Percentiles rank a stretch among this genome's conserved stretches.
phyloP scores from a whole-genome alignment of 345 rosid species.

The rapeseed (Brassica napus) region Da-Ae NC_063444.1:2826501-2827000 shows the following conservation, averaged over 20 bases:
- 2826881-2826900: slow-evolving; percentile 77
- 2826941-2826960: slow-evolving; percentile 50
- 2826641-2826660: slow-evolving; percentile 36
- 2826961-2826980: slow-evolving; percentile 58
- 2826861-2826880: slow-evolving; percentile 90
- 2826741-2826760: slow-evolving; percentile 54
- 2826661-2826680: slow-evolving; percentile 36
- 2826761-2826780: slow-evolving; percentile 62
- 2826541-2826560: slow-evolving; percentile 59
- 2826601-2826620: slow-evolving; percentile 39
- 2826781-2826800: slow-evolving; percentile 68
- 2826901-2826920: slow-evolving; percentile 64
- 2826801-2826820: slow-evolving; percentile 74
- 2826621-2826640: slow-evolving; percentile 30
- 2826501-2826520: slow-evolving; percentile 68
- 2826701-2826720: slow-evolving; percentile 46
- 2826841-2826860: slow-evolving; percentile 84
- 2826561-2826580: slow-evolving; percentile 49
- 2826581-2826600: slow-evolving; percentile 39
- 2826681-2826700: slow-evolving; percentile 53
- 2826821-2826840: slow-evolving; percentile 69
- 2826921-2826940: slow-evolving; percentile 60
- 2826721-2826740: slow-evolving; percentile 53
- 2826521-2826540: slow-evolving; percentile 80
- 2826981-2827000: slow-evolving; percentile 55